phyloP scores from a whole-genome alignment of 306 rosid species.

The Purshia tridentata region DNA sequence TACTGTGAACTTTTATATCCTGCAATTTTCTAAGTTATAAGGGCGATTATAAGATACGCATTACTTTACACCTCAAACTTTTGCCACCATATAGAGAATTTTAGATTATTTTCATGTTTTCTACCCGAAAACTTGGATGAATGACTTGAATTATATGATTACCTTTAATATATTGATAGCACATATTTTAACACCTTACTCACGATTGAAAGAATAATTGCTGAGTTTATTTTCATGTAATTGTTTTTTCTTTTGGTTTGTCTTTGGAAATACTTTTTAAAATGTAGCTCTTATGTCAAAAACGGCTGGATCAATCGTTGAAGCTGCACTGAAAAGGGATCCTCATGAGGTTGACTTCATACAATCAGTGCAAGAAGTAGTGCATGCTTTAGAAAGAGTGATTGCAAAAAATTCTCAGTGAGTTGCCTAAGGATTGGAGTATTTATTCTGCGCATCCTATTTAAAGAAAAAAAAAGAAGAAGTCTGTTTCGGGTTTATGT shows the following conservation, averaged over 20 bases:
- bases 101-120: not conserved
- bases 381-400: slow-evolving; percentile 94
- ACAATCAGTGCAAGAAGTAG: slow-evolving; percentile 81
- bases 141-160: slow-evolving; percentile 12
- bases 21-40: not conserved
- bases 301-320: slow-evolving; percentile 92
- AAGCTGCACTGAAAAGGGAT: slow-evolving; percentile 89
- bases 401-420: slow-evolving; percentile 92
- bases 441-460: slow-evolving; percentile 3
- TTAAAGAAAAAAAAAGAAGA: not conserved
- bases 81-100: not conserved
- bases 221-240: slow-evolving; percentile 6
- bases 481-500: slow-evolving; percentile 1
- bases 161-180: slow-evolving; percentile 13
- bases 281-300: slow-evolving; percentile 84
- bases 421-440: slow-evolving; percentile 37
- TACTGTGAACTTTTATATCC: not conserved
- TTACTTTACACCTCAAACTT: not conserved
- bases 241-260: slow-evolving; percentile 30
- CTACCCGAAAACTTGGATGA: slow-evolving; percentile 21
- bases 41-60: not conserved
- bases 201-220: slow-evolving; percentile 9
- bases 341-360: slow-evolving; percentile 90
- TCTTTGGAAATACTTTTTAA: slow-evolving; percentile 39
- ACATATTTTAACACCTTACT: slow-evolving; percentile 5